Evolutionary conservation across 306 rosid species (phyloP), one percentile per base, ranked within the genome.

Genomic region (Erythrophleum fordii): DNA sequence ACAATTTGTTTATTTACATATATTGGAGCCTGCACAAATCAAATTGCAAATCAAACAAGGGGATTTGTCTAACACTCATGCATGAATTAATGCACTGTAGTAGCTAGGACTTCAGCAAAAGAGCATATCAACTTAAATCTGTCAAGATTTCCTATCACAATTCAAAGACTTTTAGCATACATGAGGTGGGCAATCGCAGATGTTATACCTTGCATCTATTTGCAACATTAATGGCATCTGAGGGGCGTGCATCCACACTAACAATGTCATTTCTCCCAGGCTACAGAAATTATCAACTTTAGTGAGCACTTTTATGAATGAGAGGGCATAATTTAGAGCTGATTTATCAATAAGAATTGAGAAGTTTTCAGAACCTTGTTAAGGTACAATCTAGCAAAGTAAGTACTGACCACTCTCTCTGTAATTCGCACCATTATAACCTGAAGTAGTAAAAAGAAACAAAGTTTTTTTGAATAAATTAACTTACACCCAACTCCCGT

Each of bases 221-320:
- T 83, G 99, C 99, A 66, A 96, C 88, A 84, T 89, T 93, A 79
- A 96, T 89, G 83, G 97, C 99, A 59, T 96, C 99, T 7, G 99
- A 96, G 34, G 99, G 98, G 42, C 99, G 97, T 45, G 90, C 94
- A 86, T 96, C 98, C 79, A 93, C 90, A 74, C 93, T 92, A 45
- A 90, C 58, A 80, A 89, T 77, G 49, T 88, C 93, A 81, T 80
- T 77, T 85, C 82, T 77, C 77, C 97, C 99, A 70, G 92, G 92
- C 99, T 93, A 97, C 89, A 96, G 79, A 80, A 60, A 79, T 81
- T 18, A 83, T 49, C 58, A 83, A 79, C 77, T 77, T 78, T 39
- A 44, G 37, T 79, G 81, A 76, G 64, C 62, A 79, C 16, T 60
- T 72, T 56, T 7, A 67, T 49, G 45, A 79, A 53, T 34, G 52